These are phyloP conservation scores for Diaporthe capsici DNA, from an alignment of 2,329 filamentous ascomycete genomes.

Conservation along the genomic window DNA sequence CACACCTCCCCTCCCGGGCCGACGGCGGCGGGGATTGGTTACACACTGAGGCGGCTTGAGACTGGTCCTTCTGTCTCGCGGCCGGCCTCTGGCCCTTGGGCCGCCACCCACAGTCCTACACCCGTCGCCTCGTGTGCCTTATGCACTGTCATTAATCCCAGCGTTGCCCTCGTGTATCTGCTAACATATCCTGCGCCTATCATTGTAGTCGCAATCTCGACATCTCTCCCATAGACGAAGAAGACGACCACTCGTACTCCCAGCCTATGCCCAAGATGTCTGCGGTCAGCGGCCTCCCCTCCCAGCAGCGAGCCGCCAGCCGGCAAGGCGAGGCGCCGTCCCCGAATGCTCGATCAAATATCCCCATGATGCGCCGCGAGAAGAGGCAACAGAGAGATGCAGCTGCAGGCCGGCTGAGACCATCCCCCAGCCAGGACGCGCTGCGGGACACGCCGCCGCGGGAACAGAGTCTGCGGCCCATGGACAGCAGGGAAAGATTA, in stretches of 20 bases:
- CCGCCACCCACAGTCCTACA: not conserved
- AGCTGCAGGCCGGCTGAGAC: slow-evolving; percentile 36
- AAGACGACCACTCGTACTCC: slow-evolving; percentile 37
- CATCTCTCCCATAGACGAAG: slow-evolving; percentile 69
- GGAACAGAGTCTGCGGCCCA: slow-evolving; percentile 14
- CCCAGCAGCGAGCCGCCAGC: slow-evolving; percentile 41
- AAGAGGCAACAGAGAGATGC: slow-evolving; percentile 60
- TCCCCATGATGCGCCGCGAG: slow-evolving; percentile 67
- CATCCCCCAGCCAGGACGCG: slow-evolving; percentile 28
- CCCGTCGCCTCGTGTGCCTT: not conserved
- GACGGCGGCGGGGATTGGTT: not conserved
- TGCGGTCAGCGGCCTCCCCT: slow-evolving; percentile 45
- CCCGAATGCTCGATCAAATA: slow-evolving; percentile 56
- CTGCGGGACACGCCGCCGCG: not conserved
- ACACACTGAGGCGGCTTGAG: slow-evolving; percentile 10
- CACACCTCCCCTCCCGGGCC: not conserved
- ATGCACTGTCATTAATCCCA: not conserved
- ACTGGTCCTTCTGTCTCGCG: slow-evolving; percentile 7
- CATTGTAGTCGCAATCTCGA: slow-evolving; percentile 48
- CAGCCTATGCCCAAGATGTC: slow-evolving; percentile 51
- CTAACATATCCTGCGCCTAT: slow-evolving; percentile 41
- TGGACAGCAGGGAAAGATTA: slow-evolving; percentile 27
- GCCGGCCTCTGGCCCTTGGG: not conserved
- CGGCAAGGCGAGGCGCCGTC: slow-evolving; percentile 37
- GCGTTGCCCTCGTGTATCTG: not conserved